Conservation (phyloP, 2,329 filamentous ascomycete genomes). For the Stachybotrys chartarum region DNA sequence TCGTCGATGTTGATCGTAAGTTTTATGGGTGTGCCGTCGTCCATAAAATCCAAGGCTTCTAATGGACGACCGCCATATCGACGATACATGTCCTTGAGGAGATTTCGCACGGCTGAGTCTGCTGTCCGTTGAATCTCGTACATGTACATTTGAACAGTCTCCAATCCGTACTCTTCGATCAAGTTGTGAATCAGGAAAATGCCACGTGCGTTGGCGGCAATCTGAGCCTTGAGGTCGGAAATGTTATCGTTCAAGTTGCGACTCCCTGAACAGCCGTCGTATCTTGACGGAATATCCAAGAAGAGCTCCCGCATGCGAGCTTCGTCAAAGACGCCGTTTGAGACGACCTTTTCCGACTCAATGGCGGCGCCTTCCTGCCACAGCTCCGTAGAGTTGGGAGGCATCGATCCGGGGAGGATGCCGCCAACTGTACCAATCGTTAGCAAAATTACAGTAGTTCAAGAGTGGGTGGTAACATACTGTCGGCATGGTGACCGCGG, state of each 20-base stretch:
- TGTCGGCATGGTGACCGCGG: conserved; percentile 27
- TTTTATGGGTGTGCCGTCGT: conserved; percentile 73
- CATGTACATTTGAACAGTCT: conserved; percentile 59
- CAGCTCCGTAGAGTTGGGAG: conserved; percentile 61
- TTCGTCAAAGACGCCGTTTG: conserved; percentile 72
- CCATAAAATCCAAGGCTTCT: conserved; percentile 56
- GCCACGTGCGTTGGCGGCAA: conserved; percentile 80
- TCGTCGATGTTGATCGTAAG: conserved; percentile 66
- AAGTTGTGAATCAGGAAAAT: conserved; percentile 66
- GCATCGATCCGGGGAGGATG: conserved; percentile 77
- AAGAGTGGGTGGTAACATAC: not conserved
- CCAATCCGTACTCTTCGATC: conserved; percentile 66
- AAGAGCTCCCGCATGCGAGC: conserved; percentile 65
- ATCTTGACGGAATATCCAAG: conserved; percentile 64
- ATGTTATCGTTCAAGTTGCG: conserved; percentile 76
- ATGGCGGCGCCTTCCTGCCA: conserved; percentile 60
- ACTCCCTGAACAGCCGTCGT: conserved; percentile 71
- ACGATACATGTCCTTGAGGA: conserved; percentile 11
- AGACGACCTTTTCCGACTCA: conserved; percentile 64
- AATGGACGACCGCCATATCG: conserved; percentile 13
- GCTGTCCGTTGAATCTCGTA: conserved; percentile 12
- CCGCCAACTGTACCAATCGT: conserved; percentile 48
- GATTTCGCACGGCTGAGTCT: conserved; percentile 6
- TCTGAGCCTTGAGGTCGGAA: conserved; percentile 79
- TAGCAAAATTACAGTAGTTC: not conserved